These are phyloP conservation scores for Grosmannia serpens DNA, from an alignment of 2,329 filamentous ascomycete species.

Conservation along the genomic window DNA sequence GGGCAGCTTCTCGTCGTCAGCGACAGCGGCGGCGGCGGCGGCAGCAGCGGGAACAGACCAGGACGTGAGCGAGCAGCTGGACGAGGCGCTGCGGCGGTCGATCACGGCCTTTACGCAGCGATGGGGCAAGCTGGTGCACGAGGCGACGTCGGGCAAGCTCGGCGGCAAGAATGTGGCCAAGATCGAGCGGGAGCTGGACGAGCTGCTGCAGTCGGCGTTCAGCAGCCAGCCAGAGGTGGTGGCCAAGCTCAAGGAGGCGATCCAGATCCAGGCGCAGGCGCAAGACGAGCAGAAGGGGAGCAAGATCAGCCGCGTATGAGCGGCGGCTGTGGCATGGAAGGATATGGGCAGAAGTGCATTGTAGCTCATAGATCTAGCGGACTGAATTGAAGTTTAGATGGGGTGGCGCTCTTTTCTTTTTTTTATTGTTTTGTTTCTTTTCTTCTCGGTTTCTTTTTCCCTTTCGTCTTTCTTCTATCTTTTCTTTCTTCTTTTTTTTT, in stretches of 20 bases:
- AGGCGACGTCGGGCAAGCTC: constrained; percentile 34
- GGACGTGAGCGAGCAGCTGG: constrained; percentile 53
- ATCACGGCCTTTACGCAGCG: constrained; percentile 53
- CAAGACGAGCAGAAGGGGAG: constrained; percentile 27
- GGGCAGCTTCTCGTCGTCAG: constrained; percentile 15
- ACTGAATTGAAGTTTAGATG: background rate
- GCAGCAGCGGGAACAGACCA: constrained; percentile 20
- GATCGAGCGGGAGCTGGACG: constrained; percentile 44
- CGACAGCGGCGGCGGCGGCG: constrained; percentile 22
- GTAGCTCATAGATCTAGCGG: background rate
- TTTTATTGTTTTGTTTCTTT: too few relatives aligned
- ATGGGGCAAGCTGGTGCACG: constrained; percentile 41
- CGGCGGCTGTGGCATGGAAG: too few relatives aligned
- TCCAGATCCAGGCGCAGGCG: constrained; percentile 43
- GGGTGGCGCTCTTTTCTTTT: too few relatives aligned
- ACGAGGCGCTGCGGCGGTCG: constrained; percentile 49
- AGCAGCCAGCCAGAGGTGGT: constrained; percentile 48
- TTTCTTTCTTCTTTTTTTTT: too few relatives aligned
- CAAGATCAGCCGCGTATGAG: constrained; percentile 10
- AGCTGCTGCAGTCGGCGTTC: constrained; percentile 45
- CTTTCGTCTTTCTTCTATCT: too few relatives aligned
- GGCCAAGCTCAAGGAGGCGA: constrained; percentile 48
- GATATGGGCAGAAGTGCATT: background rate
- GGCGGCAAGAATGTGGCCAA: constrained; percentile 39
- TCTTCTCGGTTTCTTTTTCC: too few relatives aligned